phyloP scores from a whole-genome alignment of 805 yeast genomes.

The Sporopachydermia lactativora region DNA sequence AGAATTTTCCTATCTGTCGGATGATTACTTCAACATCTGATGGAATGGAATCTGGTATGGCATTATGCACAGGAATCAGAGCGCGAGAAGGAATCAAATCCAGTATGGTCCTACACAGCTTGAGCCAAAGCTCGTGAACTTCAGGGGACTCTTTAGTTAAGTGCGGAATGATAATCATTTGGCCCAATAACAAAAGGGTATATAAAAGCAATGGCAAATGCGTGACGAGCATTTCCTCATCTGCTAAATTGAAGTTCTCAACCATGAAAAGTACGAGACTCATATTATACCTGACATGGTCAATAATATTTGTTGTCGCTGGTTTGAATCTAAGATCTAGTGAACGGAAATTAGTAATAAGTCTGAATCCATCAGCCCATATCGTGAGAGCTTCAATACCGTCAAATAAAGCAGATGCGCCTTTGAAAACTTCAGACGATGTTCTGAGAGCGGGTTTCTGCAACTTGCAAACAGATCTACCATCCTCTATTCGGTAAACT shows the following conservation, averaged over 20 bases:
- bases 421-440: constrained; percentile 31
- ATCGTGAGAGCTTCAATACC: constrained; percentile 70
- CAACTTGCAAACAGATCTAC: constrained; percentile 7
- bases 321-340: constrained; percentile 10
- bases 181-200: constrained; percentile 23
- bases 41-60: background rate
- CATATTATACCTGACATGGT: constrained; percentile 15
- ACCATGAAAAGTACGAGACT: constrained; percentile 46
- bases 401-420: constrained; percentile 66
- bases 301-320: background rate
- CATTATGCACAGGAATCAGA: background rate
- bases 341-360: constrained; percentile 18
- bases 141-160: background rate
- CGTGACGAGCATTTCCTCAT: constrained; percentile 69
- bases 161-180: too few relatives aligned
- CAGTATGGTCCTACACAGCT: background rate
- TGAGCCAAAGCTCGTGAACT: background rate
- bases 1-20: background rate
- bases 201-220: constrained; percentile 66
- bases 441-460: constrained; percentile 3
- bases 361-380: constrained; percentile 47
- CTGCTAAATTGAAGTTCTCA: constrained; percentile 56
- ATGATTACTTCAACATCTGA: background rate
- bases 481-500: constrained; percentile 19
- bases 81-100: background rate